A percentile compares a stretch with the other conserved stretches of the same genome.
phyloP scores from a whole-genome alignment of 768 basidiomycete genomes.

The Leccinum disarticulatum region DNA sequence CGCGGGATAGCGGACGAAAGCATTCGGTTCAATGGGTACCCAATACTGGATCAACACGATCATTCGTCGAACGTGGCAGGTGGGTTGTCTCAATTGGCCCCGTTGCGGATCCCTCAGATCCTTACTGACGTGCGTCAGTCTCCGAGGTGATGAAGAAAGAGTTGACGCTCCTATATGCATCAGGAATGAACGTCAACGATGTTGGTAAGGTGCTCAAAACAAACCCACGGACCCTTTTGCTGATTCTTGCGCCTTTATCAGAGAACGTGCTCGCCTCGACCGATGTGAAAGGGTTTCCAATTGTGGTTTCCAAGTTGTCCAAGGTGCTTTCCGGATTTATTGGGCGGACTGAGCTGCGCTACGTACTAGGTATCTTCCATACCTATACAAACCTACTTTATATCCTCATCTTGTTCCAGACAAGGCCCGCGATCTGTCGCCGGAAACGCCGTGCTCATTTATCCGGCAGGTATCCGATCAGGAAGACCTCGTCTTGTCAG shows the following conservation, averaged over 20 bases:
- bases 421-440: conserved; percentile 61
- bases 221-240: background rate
- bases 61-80: conserved; percentile 89
- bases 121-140: conserved; percentile 45
- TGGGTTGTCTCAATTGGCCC: conserved; percentile 36
- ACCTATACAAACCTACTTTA: background rate
- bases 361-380: conserved; percentile 68
- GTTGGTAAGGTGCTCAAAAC: conserved; percentile 58
- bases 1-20: conserved; percentile 96
- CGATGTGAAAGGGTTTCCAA: conserved; percentile 88
- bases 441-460: conserved; percentile 75
- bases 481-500: conserved; percentile 48
- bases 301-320: conserved; percentile 64
- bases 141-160: conserved; percentile 89
- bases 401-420: conserved; percentile 44
- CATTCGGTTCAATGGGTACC: conserved; percentile 96
- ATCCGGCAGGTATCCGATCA: conserved; percentile 47
- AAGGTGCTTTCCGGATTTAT: conserved; percentile 82
- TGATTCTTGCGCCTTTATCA: conserved; percentile 30
- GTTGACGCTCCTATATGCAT: conserved; percentile 66
- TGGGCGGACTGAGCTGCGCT: conserved; percentile 78
- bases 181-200: conserved; percentile 74
- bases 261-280: conserved; percentile 72
- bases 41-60: conserved; percentile 95
- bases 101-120: conserved; percentile 4